Conservation (phyloP, 306 rosid species). For the Cicer chorassanicum region DNA sequence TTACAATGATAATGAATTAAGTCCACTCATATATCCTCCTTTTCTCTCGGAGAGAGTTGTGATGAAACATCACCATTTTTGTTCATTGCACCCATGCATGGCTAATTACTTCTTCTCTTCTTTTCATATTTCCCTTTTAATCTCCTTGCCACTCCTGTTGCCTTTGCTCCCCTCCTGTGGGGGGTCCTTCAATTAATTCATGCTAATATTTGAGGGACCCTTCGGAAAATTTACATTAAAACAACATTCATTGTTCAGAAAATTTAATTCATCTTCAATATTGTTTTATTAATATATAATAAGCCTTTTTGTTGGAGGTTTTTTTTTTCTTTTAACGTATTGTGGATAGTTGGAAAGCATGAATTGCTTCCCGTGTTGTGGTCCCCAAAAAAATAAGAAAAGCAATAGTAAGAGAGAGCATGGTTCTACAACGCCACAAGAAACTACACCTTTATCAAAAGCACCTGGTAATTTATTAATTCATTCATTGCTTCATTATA, state of each 20-base stretch:
- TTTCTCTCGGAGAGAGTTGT: slow-evolving; percentile 31
- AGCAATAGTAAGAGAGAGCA: slow-evolving; percentile 44
- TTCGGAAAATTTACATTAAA: too few relatives aligned
- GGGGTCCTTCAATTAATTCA: slow-evolving; percentile 80
- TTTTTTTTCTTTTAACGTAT: neutral
- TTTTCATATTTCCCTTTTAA: slow-evolving; percentile 28
- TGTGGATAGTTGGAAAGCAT: slow-evolving; percentile 41
- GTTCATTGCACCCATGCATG: slow-evolving; percentile 24
- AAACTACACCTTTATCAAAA: slow-evolving; percentile 20
- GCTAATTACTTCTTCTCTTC: slow-evolving; percentile 31
- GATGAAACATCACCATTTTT: slow-evolving; percentile 36
- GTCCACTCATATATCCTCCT: slow-evolving; percentile 44
- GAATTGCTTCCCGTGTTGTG: slow-evolving; percentile 93
- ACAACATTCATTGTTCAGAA: slow-evolving; percentile 12
- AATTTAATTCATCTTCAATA: neutral
- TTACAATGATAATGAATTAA: slow-evolving; percentile 35
- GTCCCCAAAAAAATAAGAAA: slow-evolving; percentile 53
- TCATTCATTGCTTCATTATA: neutral
- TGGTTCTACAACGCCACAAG: slow-evolving; percentile 30
- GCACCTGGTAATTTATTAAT: slow-evolving; percentile 50
- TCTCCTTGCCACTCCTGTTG: slow-evolving; percentile 34
- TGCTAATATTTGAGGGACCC: slow-evolving; percentile 72
- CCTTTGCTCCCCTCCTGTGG: slow-evolving; percentile 36
- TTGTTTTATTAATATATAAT: neutral
- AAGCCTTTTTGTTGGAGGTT: neutral